These are phyloP conservation scores for Anthracocystis setariae DNA, from an alignment of 1,284 basidiomycete genomes.

Conservation along the genomic window DNA sequence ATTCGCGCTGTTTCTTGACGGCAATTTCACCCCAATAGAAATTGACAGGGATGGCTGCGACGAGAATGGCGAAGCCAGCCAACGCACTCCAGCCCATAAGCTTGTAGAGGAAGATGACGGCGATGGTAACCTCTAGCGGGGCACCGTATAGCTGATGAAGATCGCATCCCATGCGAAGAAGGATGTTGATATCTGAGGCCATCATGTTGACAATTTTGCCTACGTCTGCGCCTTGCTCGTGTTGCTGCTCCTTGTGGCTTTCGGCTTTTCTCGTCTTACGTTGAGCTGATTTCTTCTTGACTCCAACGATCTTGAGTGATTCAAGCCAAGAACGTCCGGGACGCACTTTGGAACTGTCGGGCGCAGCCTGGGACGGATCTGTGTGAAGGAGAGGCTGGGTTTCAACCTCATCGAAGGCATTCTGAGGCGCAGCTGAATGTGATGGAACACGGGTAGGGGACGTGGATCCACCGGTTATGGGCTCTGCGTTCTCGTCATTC, in stretches of 20 bases:
- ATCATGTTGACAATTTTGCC: slow-evolving; percentile 71
- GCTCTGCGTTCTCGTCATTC: not conserved
- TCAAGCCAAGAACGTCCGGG: slow-evolving; percentile 15
- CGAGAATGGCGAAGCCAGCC: slow-evolving; percentile 81
- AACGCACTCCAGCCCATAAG: slow-evolving; percentile 85
- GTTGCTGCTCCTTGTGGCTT: slow-evolving; percentile 19
- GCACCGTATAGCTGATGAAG: slow-evolving; percentile 73
- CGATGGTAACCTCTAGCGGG: slow-evolving; percentile 83
- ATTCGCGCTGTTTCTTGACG: slow-evolving; percentile 78
- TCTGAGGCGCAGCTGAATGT: not conserved
- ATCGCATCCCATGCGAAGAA: slow-evolving; percentile 70
- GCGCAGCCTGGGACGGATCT: not conserved
- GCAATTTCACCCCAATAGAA: slow-evolving; percentile 75
- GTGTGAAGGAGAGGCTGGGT: slow-evolving; percentile 7
- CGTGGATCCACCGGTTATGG: not conserved
- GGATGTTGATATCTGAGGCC: slow-evolving; percentile 67
- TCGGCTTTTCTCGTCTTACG: slow-evolving; percentile 9
- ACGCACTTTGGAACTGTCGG: not conserved
- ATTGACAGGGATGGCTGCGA: slow-evolving; percentile 80
- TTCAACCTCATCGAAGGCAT: not conserved
- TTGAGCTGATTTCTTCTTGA: slow-evolving; percentile 11
- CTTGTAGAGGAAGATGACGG: slow-evolving; percentile 70
- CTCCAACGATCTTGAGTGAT: slow-evolving; percentile 2
- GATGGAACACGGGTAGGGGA: not conserved
- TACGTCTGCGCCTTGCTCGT: slow-evolving; percentile 67